These are phyloP conservation scores for Xylaria sp. DNA, from an alignment of 2,329 filamentous ascomycete species.

Conservation along the genomic window DNA sequence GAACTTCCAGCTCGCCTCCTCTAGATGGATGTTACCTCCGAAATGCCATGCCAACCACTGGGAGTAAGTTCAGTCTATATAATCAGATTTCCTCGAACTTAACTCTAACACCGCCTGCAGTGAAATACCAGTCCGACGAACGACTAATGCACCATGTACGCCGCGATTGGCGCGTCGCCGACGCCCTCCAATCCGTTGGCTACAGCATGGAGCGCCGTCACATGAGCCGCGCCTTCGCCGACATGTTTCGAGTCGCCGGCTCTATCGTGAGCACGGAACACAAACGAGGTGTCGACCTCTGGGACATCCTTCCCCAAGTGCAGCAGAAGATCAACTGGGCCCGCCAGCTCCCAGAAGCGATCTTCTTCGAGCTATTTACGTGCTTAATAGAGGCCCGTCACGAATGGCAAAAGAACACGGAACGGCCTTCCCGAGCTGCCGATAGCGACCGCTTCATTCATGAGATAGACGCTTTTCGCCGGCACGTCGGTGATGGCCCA, in stretches of 20 bases:
- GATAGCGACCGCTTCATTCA: neutral
- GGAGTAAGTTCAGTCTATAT: neutral
- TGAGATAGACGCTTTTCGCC: constrained; percentile 10
- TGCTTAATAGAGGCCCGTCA: constrained; percentile 9
- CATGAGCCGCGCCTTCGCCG: neutral
- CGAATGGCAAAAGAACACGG: neutral
- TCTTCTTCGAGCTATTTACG: constrained; percentile 20
- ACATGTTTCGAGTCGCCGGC: constrained; percentile 1
- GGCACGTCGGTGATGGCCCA: constrained; percentile 2
- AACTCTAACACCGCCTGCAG: neutral
- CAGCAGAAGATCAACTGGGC: constrained; percentile 7
- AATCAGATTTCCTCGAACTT: neutral
- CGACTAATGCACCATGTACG: constrained; percentile 2
- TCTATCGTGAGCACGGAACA: neutral
- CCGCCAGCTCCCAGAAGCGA: neutral
- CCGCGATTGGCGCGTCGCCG: neutral
- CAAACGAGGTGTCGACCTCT: neutral
- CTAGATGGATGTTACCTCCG: neutral
- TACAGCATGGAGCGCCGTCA: neutral
- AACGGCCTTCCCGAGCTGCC: too few relatives aligned
- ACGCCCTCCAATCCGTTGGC: neutral
- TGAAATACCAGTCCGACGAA: neutral
- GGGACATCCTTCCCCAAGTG: constrained; percentile 1
- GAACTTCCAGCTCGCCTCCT: too few relatives aligned
- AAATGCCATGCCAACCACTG: neutral